Conservation (phyloP, 306 rosid species). For the Dryas alaskensis region DNA sequence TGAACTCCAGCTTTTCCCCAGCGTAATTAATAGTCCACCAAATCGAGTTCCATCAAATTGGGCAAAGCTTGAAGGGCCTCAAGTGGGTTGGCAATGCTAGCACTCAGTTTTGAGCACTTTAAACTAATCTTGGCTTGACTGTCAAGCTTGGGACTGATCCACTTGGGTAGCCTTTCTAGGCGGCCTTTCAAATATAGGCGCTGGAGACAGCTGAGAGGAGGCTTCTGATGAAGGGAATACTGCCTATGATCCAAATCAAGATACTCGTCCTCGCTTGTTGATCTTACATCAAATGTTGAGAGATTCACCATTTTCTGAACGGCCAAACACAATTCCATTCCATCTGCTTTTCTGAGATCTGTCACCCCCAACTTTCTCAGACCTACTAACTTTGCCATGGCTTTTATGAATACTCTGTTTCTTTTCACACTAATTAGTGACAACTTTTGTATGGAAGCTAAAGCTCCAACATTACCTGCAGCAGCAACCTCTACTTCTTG, state of each 20-base stretch:
- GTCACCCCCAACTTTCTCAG: conserved; percentile 1
- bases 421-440: conserved; percentile 2
- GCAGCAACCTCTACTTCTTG: neutral
- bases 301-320: neutral
- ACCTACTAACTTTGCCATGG: neutral
- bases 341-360: neutral
- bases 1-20: neutral
- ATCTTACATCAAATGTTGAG: neutral
- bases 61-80: neutral
- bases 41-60: conserved; percentile 8
- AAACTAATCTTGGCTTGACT: conserved; percentile 3
- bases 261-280: neutral
- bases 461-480: neutral
- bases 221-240: too few relatives aligned
- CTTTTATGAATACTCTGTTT: neutral
- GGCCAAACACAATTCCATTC: neutral
- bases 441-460: conserved; percentile 13
- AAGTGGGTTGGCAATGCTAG: neutral
- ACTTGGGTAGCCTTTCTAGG: too few relatives aligned
- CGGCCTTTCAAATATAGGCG: too few relatives aligned
- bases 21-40: neutral
- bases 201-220: too few relatives aligned
- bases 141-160: too few relatives aligned
- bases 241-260: conserved; percentile 13
- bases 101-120: conserved; percentile 12